Base-by-base conservation (phyloP, 805 yeast species). In the Wickerhamiella vanderwaltii region DNA sequence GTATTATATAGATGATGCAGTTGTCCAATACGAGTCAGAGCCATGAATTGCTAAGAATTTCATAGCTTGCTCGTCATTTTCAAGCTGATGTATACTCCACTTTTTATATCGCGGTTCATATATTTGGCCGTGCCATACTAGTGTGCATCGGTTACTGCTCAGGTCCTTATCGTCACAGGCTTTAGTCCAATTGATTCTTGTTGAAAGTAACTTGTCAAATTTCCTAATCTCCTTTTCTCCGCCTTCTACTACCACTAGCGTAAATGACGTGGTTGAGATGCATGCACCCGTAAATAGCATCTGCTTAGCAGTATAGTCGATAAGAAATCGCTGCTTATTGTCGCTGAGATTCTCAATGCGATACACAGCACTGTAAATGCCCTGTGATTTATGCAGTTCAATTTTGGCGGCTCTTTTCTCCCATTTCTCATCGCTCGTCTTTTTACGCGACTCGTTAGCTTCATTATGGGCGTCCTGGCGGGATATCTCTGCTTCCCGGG, bases 221-320 rank as follows among this genome's bases (percentile, higher is more conserved):
- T 73, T 73, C n/a, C 64, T 66, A 17, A 81, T 60, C 28, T 75
- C 65, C 46, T 75, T 75, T 24, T 64, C 70, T 0, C 80, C 77
- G 0, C 96, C 96, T 51, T 83, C 88, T 1, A 75, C 79, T 2
- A 88, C 64, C 0, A 88, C 68, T 30, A 87, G 53, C 29, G 72
- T 72, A 46, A 73, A 69, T 6, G 44, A 41, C 1, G 57, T 50
- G 25, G 51, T 48, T 4, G 56, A 40, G 3, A 66, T 42, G 3
- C 59, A 49, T 19, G 74, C 64, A 0, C 98, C 99, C 2, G 64
- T 66, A 19, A 87, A 59, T 1, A 65, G 70, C 36, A 75, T 56
- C 55, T 88, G 88, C 48, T 75, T 75, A 1, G 95, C 94, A 57
- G 85, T 85, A 46, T 71, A 72, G 52, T 84, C 87, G 6, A 87